Base-by-base conservation (phyloP, 257 asterid genomes). In the Nicotiana sylvestris region DNA sequence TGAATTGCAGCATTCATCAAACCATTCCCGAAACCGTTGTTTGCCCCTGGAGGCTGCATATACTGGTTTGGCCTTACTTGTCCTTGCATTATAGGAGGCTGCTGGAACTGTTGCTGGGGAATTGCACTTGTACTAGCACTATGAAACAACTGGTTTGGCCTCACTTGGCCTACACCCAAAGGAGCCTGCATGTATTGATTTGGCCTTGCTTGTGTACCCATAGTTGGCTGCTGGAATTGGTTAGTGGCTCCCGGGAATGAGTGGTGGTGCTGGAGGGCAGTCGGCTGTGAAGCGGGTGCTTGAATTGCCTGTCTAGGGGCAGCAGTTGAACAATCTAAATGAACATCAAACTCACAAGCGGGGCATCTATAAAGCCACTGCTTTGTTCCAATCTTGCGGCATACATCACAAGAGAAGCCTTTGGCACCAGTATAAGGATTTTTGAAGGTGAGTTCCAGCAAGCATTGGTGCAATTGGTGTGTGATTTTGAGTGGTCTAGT, bases 291-390 rank as follows among this genome's bases (percentile, higher is more conserved):
- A 66, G 82, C 35, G 51, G 74, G 21, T 30, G 25, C 74, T 66
- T 32, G 74, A 12, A 29, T 16, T 15, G 57, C 13, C 53, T 37
- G 43, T 9, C 9, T 17, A 7, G 35, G 90, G 5, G 66, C 58
- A 27, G 80, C 53, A 74, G 85, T 49, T 37, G 81, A 16, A 29
- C 97, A 92, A 18, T 88, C 89, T 86, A 91, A 60, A 83, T 92
- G 97, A 67, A 76, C 88, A 62, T 92, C 97, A 77, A 87, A 92
- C 21, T 88, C 91, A 37, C 95, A 91, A 0, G 82, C 21, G 6
- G 49, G 66, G 83, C 95, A 92, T 62, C 95, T 89, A 83, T 93
- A 93, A 3, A 90, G 85, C 97, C 97, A 93, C 85, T 91, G 93
- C 32, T 88, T 89, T 18, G 70, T 58, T 81, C 90, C 95, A 35